A percentile compares a stretch with the other conserved stretches of the same genome.
phyloP scores from a whole-genome alignment of 1,139 yeast species.

The Magnusiomyces suaveolens region DNA sequence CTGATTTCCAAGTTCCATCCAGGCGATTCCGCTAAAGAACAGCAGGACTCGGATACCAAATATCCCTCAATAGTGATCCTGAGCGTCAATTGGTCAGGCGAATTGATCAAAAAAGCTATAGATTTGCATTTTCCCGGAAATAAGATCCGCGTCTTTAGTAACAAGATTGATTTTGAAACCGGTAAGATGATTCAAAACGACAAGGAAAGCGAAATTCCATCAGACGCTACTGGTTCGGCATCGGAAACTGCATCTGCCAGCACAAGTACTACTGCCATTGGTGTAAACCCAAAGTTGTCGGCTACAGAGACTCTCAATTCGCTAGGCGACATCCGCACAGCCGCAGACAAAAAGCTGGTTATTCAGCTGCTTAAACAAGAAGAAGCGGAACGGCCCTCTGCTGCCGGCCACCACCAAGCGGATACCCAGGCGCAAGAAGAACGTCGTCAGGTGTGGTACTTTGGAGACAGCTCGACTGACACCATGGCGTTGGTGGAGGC shows the following conservation, averaged over 20 bases:
- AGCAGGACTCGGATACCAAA: background rate
- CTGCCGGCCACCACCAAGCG: background rate
- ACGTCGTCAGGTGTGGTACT: conserved; percentile 33
- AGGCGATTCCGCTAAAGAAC: background rate
- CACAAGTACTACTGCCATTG: too few species aligned
- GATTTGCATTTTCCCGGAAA: conserved; percentile 10
- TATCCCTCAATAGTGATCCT: conserved; percentile 35
- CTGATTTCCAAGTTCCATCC: background rate
- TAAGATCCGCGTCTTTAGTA: background rate
- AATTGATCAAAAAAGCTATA: conserved; percentile 37
- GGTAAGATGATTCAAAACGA: background rate
- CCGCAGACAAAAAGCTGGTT: conserved; percentile 42
- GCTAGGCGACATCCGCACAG: conserved; percentile 39
- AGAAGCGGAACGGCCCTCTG: conserved; percentile 5
- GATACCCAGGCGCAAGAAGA: background rate
- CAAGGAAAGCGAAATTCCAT: background rate
- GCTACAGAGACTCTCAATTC: background rate
- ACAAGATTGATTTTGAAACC: background rate
- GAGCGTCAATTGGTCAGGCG: conserved; percentile 58
- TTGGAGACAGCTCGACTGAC: conserved; percentile 65
- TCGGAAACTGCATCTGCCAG: too few species aligned
- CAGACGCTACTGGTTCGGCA: background rate
- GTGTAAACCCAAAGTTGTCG: background rate
- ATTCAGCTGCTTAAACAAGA: conserved; percentile 22
- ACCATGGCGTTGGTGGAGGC: conserved; percentile 44